Conservation (phyloP, 768 basidiomycete genomes). For the Leccinum variicolor region DNA sequence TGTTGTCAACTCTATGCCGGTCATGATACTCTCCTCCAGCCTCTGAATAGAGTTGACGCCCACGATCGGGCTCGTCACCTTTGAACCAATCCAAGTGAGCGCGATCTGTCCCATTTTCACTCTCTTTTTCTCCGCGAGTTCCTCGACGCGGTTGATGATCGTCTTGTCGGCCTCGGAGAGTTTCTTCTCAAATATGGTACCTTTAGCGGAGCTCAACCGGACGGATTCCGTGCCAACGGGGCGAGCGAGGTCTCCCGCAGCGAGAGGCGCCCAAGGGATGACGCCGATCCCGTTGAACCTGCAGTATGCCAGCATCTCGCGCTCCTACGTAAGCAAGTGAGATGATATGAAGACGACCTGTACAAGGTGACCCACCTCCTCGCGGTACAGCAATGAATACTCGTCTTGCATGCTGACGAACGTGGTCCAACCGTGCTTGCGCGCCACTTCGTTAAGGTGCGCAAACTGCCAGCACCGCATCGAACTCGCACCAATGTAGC, state of each 20-base stretch:
- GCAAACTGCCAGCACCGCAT: constrained; percentile 45
- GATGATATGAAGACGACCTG: neutral
- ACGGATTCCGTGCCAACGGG: constrained; percentile 30
- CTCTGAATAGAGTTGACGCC: constrained; percentile 36
- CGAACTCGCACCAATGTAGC: constrained; percentile 49
- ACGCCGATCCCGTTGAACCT: constrained; percentile 47
- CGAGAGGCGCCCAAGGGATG: constrained; percentile 49
- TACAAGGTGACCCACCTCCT: constrained; percentile 39
- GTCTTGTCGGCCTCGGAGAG: constrained; percentile 28
- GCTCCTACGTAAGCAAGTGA: constrained; percentile 31
- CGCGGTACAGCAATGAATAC: constrained; percentile 50
- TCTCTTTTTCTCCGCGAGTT: constrained; percentile 38
- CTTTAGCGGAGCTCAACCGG: constrained; percentile 24
- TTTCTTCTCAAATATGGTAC: constrained; percentile 28
- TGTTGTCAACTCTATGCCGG: constrained; percentile 19
- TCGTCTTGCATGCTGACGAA: constrained; percentile 57
- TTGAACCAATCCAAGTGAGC: constrained; percentile 39
- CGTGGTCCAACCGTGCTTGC: constrained; percentile 45
- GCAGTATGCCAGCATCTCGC: constrained; percentile 44
- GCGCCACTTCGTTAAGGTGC: constrained; percentile 41
- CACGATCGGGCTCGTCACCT: constrained; percentile 44
- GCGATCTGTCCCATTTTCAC: constrained; percentile 47
- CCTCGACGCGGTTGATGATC: constrained; percentile 41
- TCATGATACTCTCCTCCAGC: constrained; percentile 30
- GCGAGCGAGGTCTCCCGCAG: constrained; percentile 36